Evolutionary conservation across 73 alveolate genomes (phyloP), one percentile per base, ranked within the genome.

Genomic region (Paramecium sexaurelia): DNA sequence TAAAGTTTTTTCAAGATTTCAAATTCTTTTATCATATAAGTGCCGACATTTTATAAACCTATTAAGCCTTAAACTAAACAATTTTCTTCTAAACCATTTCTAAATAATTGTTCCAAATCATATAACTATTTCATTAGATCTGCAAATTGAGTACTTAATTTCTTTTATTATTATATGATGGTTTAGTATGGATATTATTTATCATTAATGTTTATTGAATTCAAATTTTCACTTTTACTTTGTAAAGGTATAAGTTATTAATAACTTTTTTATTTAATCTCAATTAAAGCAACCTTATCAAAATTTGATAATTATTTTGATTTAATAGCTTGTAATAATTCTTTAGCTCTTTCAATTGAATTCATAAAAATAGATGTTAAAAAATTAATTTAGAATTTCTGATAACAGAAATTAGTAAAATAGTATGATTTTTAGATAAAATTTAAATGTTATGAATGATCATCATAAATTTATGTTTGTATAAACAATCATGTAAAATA

Each of bases 61-160:
- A 73, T 35, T 36, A 73, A 73, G 20, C 87, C 57, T 17, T 36
- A 33, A 20, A 73, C 56, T 36, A 39, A 39, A 20, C 87, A 73
- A 73, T 73, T 73, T 22, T 73, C 57, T 32, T 73, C 87, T 73
- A 73, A 73, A 7, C 87, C 57, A 39, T 73, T 73, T 39, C 36
- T n/a, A 36, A 73, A 73, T 36, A 39, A n/a, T 73, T 73, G 17
- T 36, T 73, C 83, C 2, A 61, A 5, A 26, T 61, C 83, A 29
- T 61, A 32, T 19, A 61, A 32, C 7, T 13, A 61, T 61, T 61
- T 61, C 83, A 61, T 61, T 29, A 61, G 29, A 11, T 29, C 26
- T 61, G 29, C 5, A 1, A 61, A 61, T 6, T 29, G 83, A 61
- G 13, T 51, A 2, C 24, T 45, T 10, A 61, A 61, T 61, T 11